Evolutionary conservation across 2,329 filamentous ascomycete species (phyloP).

Genomic region (Orbilia brochopaga): DNA sequence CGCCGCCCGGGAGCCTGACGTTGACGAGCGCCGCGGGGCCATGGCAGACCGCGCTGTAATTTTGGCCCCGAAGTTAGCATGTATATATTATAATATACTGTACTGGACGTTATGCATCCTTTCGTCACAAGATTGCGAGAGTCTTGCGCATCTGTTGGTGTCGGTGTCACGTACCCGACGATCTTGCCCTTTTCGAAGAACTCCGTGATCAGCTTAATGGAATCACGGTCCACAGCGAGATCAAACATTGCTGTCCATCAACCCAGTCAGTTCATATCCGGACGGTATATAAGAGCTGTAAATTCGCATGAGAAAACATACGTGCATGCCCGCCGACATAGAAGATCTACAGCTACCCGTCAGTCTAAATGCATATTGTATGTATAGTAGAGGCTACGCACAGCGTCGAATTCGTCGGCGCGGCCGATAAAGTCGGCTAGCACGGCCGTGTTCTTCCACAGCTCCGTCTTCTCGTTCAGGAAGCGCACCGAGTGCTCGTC

Average conservation of each 20-base stretch:
- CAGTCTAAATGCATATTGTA: background rate
- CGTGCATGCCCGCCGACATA: conserved; percentile 67
- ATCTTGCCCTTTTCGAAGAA: conserved; percentile 69
- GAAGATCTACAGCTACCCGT: conserved; percentile 59
- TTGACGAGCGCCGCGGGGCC: conserved; percentile 69
- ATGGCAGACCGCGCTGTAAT: conserved; percentile 71
- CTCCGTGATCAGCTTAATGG: conserved; percentile 67
- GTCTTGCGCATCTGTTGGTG: background rate
- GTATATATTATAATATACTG: conserved; percentile 10
- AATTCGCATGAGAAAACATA: conserved; percentile 56
- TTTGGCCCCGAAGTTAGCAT: background rate
- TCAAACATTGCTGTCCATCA: conserved; percentile 68
- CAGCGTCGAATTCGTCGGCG: conserved; percentile 68
- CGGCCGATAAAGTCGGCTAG: conserved; percentile 66
- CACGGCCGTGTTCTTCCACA: conserved; percentile 70
- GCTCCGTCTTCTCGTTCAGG: conserved; percentile 63
- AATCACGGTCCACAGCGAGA: conserved; percentile 65
- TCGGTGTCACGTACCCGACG: conserved; percentile 58
- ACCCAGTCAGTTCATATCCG: background rate
- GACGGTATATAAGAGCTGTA: background rate
- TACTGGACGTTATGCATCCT: background rate
- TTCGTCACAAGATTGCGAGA: background rate
- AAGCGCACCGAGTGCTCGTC: conserved; percentile 66
- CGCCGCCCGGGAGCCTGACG: conserved; percentile 63
- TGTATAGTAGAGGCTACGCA: conserved; percentile 7